A percentile compares a stretch with the other conserved stretches of the same genome.
Evolutionary conservation across 176 grass and related monocot species (phyloP).

Genomic region (bread wheat (Triticum aestivum)): IWGSC_CS_RefSeq_v2.1 NC_057797.1:52390650-52391149

Average conservation of each 20-base stretch:
- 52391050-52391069: too few relatives aligned
- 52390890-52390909: not conserved
- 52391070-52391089: too few relatives aligned
- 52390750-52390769: not conserved
- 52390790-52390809: not conserved
- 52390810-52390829: not conserved
- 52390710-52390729: not conserved
- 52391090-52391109: too few relatives aligned
- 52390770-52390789: not conserved
- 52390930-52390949: too few relatives aligned
- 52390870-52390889: not conserved
- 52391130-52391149: too few relatives aligned
- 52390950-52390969: too few relatives aligned
- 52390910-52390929: not conserved
- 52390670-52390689: not conserved
- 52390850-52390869: not conserved
- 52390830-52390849: not conserved
- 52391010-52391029: too few relatives aligned
- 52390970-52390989: too few relatives aligned
- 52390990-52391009: too few relatives aligned
- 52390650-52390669: not conserved
- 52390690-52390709: not conserved
- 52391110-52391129: too few relatives aligned
- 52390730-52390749: not conserved
- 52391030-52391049: too few relatives aligned